Base-by-base conservation (phyloP, 495 filamentous ascomycete genomes). In the Hypoxylon trugodes region DNA sequence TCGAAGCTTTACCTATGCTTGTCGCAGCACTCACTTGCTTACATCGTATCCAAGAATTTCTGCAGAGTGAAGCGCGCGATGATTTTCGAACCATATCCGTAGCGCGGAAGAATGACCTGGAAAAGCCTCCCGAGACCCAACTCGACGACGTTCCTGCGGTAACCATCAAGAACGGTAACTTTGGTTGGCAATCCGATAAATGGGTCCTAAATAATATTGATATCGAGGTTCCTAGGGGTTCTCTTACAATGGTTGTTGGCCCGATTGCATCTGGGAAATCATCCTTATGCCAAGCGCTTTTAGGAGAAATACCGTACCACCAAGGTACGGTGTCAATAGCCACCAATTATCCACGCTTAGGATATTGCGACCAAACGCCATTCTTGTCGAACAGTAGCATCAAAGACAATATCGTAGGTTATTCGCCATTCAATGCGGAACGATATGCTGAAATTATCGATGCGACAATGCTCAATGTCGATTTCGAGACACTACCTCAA, bases 371-470 rank as follows among this genome's bases (percentile, higher is more conserved):
- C 4, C 73, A 80, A 36, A 76, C 71, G 0, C 68, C 77, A 0
- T 86, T 84, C 75, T 81, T 85, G 21, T 81, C 79, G 68, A 89
- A 89, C 46, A 82, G 73, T 0, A 85, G 84, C 0, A 79, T 90
- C 51, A 75, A 77, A 47, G 79, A 88, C 12, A 86, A 79, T 60
- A 86, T 90, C 28, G 66, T 83, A 0, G 83, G 77, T 0, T 67
- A 51, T 19, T 81, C 83, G 48, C 63, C 69, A 2, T 85, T 84
- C 40, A 79, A 90, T 46, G 73, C 78, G n/a, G 65, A 63, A 18
- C 85, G 87, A 76, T 92, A 91, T 67, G 73, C 73, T 13, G 77
- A 82, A 16, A 83, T 90, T 0, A 63, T 90, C n/a, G 73, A 82
- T n/a, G 86, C 82, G n/a, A 89, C 88, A 65, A 80, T 81, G 41